These are phyloP conservation scores for Marasmius oreades DNA, from an alignment of 1,284 basidiomycete genomes.

Conservation along the genomic window DNA sequence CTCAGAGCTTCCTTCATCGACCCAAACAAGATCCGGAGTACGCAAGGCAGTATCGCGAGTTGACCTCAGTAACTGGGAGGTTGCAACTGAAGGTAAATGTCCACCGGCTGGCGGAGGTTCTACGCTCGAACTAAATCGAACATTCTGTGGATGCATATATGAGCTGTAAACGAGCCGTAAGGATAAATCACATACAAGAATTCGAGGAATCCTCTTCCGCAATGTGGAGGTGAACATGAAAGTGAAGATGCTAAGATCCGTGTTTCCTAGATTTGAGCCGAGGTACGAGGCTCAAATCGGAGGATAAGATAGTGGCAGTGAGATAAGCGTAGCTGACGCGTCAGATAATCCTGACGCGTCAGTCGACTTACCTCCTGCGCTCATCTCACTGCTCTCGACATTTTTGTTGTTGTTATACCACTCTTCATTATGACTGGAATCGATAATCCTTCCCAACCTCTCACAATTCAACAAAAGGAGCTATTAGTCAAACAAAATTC, in stretches of 20 bases:
- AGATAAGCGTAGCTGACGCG: no score
- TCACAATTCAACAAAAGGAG: no score
- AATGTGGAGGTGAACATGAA: slow-evolving; percentile 33
- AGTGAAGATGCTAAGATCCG: slow-evolving; percentile 39
- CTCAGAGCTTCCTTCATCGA: slow-evolving; percentile 52
- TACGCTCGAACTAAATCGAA: slow-evolving; percentile 45
- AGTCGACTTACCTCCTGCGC: no score
- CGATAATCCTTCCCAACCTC: no score
- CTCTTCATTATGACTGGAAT: no score
- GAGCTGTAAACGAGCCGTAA: not conserved
- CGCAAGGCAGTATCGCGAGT: slow-evolving; percentile 69
- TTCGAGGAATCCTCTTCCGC: slow-evolving; percentile 15
- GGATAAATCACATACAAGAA: slow-evolving; percentile 14
- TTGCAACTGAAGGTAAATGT: slow-evolving; percentile 64
- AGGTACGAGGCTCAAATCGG: no score
- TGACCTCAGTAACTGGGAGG: slow-evolving; percentile 55
- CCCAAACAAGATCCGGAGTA: slow-evolving; percentile 69
- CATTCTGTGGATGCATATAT: slow-evolving; percentile 16
- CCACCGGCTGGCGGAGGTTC: slow-evolving; percentile 73
- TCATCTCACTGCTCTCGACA: no score
- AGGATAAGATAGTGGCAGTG: no score
- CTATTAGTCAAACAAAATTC: no score
- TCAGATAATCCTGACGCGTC: no score
- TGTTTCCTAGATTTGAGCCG: slow-evolving; percentile 4
- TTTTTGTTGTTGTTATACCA: no score